Evolutionary conservation across 805 yeast species (phyloP), one percentile per base, ranked within the genome.

Genomic region (Barnettozyma wickerhamii): DNA sequence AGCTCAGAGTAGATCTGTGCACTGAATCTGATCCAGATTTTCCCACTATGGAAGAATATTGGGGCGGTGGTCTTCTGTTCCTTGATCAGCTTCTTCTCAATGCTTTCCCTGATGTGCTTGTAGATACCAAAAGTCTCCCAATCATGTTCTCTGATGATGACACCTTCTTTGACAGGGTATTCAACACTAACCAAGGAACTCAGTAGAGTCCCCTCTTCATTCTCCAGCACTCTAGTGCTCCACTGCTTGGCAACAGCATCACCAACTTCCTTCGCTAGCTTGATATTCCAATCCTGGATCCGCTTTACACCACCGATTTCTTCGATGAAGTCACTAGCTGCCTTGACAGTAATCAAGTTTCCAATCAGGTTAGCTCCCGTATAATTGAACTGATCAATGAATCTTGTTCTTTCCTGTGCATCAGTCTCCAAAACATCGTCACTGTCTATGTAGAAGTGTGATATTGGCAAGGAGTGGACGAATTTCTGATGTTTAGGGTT

Each of bases 1-100:
- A 73, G 48, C 34, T 78, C 83, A 46, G 77, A 73, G 56, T 79
- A 82, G 7, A 79, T 59, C 51, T 79, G 84, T 19, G 79, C 79
- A 40, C 81, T 72, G 47, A 79, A 74, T 46, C 91, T 68, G 19
- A 65, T 60, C 59, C 63, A 72, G 21, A 69, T 33, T 23, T 50
- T 48, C 3, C 62, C 71, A 27, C 69, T 62, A 52, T 75, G 79
- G 33, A 58, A 47, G 2, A 51, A 55, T 24, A 70, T 47, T 6
- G 79, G 84, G 23, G 77, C 64, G 51, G 61, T 75, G 1, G 81
- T 72, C n/a, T 69, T 66, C 38, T 64, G 48, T 14, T 66, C 56
- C 5, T 45, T 36, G 33, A 57, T 38, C 37, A 62, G 42, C 6
- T 33, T 47, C n/a, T 44, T 35, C 13, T 50, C 59, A 41, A 63